Base-by-base conservation (phyloP, 495 filamentous ascomycete genomes). In the Elaphomyces granulatus region DNA sequence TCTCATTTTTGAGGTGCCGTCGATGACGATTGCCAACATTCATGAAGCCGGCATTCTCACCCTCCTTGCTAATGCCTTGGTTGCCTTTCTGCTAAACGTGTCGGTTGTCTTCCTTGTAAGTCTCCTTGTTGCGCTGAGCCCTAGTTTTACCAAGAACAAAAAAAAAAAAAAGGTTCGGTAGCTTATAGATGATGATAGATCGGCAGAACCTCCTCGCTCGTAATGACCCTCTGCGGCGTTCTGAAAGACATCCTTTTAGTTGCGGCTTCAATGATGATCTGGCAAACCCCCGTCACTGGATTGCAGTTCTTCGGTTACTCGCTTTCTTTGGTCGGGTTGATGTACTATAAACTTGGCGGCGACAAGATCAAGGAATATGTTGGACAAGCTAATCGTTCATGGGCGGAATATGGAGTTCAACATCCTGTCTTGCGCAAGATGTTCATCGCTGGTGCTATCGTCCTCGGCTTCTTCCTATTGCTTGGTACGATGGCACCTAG, bases 211-310 rank as follows among this genome's bases (percentile, higher is more conserved):
- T 95, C 88, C 0, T 88, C 86, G 36, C 75, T 98, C 32, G 86
- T 95, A 54, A 83, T 95, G 59, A 96, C 90, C 30, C 81, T 98
- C 37, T 96, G 85, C 63, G 90, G 90, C 67, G 87, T 98, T 43
- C 77, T 96, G 54, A 98, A 98, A 72, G 90, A 98, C 69, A 88
- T 98, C 48, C 76, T 98, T 44, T 81, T 98, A 20, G 87, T 98
- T 36, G 64, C 68, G 39, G 83, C 83, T 38, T 94, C 85, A 41
- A 90, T 95, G 73, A 53, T 83, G 45, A 80, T 98, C 59, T 94
- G 84, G 80, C 68, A 78, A 42, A 90, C 85, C 45, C 76, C 78
- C 16, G 80, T 98, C 51, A 74, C 83, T 15, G 58, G 56, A 34
- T 75, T 92, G 34, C 90, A 98, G 65, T 79, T 83, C 64, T 93